Conservation (phyloP, 371 early-diverging fungal genomes). For the Cokeromyces recurvatus region DNA sequence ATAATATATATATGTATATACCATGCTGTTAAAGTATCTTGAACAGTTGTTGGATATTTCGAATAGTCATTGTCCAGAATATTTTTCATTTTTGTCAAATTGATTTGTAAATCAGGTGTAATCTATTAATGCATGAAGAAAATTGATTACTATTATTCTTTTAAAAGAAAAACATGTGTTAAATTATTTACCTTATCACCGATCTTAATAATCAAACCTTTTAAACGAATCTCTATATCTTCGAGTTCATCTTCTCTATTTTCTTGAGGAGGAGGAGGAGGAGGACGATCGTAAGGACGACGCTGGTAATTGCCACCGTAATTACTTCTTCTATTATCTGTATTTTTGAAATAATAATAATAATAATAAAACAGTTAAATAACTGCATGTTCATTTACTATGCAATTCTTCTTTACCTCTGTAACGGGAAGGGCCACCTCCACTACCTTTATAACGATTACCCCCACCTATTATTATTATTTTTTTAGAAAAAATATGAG, state of each 20-base stretch:
- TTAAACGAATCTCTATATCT: constrained; percentile 66
- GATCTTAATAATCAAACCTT: constrained; percentile 71
- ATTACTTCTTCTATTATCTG: constrained; percentile 16
- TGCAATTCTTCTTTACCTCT: constrained; percentile 7
- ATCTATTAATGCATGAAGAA: too few species aligned
- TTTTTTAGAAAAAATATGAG: too few species aligned
- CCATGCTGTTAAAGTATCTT: constrained; percentile 64
- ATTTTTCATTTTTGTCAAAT: constrained; percentile 65
- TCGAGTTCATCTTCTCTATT: constrained; percentile 50
- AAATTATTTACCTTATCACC: constrained; percentile 74
- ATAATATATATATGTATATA: too few species aligned
- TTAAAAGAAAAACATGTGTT: too few species aligned
- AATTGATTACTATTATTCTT: too few species aligned
- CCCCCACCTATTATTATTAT: constrained; percentile 1
- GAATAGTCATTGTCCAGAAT: constrained; percentile 66
- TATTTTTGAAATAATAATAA: too few species aligned
- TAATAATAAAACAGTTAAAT: background rate
- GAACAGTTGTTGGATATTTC: constrained; percentile 59
- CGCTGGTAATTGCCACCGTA: constrained; percentile 13
- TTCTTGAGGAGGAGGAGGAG: constrained; percentile 13
- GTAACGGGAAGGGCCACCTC: constrained; percentile 16
- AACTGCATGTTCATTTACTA: background rate
- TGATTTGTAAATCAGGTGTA: constrained; percentile 53
- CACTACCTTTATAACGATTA: constrained; percentile 6
- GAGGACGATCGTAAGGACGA: constrained; percentile 26